Conservation (phyloP, 139 green algal genomes). For the Microglena sp. region DNA sequence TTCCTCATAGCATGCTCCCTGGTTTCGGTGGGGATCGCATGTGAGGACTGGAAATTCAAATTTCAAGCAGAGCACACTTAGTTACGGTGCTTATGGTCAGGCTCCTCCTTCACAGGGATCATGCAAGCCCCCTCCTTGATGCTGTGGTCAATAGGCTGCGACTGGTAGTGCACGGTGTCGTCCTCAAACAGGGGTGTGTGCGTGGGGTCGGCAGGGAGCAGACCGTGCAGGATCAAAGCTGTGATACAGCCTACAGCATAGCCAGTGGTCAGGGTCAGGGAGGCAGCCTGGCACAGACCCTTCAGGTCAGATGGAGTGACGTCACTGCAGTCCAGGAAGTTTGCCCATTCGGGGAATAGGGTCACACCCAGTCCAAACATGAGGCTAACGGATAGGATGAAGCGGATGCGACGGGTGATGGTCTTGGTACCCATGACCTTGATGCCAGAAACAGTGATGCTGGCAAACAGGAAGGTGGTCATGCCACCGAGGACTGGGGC, state of each 20-base stretch:
- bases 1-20: no score
- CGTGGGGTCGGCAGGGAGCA: background rate
- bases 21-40: no score
- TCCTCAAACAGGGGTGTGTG: background rate
- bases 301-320: conserved; percentile 1
- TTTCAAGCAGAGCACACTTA: no score
- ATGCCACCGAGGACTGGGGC: conserved; percentile 68
- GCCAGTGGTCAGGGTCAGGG: conserved; percentile 13
- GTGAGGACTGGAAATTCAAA: no score
- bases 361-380: conserved; percentile 32
- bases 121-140: no score
- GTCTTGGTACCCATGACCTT: conserved; percentile 33
- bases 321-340: conserved; percentile 14
- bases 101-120: no score
- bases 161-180: no score
- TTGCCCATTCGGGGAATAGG: background rate
- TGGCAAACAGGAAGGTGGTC: conserved; percentile 63
- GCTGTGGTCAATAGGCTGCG: no score
- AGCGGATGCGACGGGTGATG: conserved; percentile 36
- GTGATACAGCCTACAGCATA: conserved; percentile 1
- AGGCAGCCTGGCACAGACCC: conserved; percentile 14
- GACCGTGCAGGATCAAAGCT: background rate
- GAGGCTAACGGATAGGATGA: conserved; percentile 40
- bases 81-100: no score
- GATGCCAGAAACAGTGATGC: conserved; percentile 43